Evolutionary conservation across 2,329 filamentous ascomycete species (phyloP).

Genomic region (Kalaharituber pfeilii): DNA sequence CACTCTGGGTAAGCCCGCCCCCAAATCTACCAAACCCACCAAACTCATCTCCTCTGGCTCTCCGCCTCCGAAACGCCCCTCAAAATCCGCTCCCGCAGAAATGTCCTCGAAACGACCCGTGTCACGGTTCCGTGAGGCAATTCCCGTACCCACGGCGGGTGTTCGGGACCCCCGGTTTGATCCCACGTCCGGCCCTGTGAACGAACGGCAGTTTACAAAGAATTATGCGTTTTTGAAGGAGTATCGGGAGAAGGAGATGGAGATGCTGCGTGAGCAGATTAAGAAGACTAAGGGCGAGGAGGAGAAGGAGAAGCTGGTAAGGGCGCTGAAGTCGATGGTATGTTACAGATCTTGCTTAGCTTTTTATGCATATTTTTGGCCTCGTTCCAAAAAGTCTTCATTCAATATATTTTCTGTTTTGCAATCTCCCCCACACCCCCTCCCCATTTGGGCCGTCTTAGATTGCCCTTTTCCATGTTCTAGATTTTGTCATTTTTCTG

Average conservation of each 20-base stretch:
- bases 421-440: too few species aligned
- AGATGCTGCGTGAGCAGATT: conserved; percentile 50
- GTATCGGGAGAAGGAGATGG: conserved; percentile 71
- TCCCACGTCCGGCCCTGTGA: conserved; percentile 36
- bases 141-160: conserved; percentile 36
- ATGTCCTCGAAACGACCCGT: conserved; percentile 72
- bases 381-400: not conserved
- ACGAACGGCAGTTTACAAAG: conserved; percentile 43
- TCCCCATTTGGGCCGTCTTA: too few species aligned
- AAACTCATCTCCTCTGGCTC: conserved; percentile 27
- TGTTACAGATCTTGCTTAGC: conserved; percentile 8
- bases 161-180: conserved; percentile 81
- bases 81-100: conserved; percentile 78
- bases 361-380: conserved; percentile 5
- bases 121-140: conserved; percentile 57
- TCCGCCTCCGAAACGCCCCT: conserved; percentile 35
- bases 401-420: too few species aligned
- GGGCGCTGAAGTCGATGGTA: conserved; percentile 52
- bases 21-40: conserved; percentile 26
- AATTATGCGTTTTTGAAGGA: conserved; percentile 79
- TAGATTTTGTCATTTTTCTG: too few species aligned
- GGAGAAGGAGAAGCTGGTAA: conserved; percentile 47
- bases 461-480: too few species aligned
- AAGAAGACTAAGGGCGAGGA: conserved; percentile 47
- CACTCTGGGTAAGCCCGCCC: conserved; percentile 30